Evolutionary conservation across 768 basidiomycete species (phyloP).

Genomic region (Russula foetens): DNA sequence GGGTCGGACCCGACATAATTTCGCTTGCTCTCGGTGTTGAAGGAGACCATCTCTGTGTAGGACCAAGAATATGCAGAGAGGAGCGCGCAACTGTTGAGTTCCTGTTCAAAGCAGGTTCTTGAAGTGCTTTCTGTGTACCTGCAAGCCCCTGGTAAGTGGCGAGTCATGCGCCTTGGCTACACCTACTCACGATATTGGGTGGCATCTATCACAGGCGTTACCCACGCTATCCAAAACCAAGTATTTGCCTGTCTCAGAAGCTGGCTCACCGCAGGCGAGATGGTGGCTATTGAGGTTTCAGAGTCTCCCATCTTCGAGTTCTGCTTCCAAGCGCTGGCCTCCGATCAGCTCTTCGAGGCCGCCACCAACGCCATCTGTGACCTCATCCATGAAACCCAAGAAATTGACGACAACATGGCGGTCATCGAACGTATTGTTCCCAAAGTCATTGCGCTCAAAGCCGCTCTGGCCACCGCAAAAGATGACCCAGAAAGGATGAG

Average conservation of each 20-base stretch:
- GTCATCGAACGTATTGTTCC: constrained; percentile 86
- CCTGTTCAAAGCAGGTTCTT: constrained; percentile 63
- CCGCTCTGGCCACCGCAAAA: constrained; percentile 46
- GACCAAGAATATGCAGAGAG: constrained; percentile 68
- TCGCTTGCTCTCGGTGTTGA: not conserved
- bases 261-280: constrained; percentile 87
- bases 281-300: constrained; percentile 53
- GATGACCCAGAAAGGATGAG: constrained; percentile 85
- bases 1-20: constrained; percentile 40
- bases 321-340: constrained; percentile 76
- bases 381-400: constrained; percentile 96
- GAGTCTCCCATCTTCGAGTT: constrained; percentile 74
- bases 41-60: constrained; percentile 30
- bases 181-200: constrained; percentile 1
- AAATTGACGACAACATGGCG: constrained; percentile 88
- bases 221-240: constrained; percentile 64
- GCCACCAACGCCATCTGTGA: constrained; percentile 92
- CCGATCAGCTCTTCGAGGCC: constrained; percentile 84
- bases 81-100: constrained; percentile 51
- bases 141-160: constrained; percentile 66
- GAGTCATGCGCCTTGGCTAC: not conserved
- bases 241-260: constrained; percentile 78
- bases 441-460: constrained; percentile 66
- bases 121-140: constrained; percentile 82
- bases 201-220: constrained; percentile 54